phyloP scores from a whole-genome alignment of 2,329 filamentous ascomycete genomes.

The Colletotrichum spaethianum region DNA sequence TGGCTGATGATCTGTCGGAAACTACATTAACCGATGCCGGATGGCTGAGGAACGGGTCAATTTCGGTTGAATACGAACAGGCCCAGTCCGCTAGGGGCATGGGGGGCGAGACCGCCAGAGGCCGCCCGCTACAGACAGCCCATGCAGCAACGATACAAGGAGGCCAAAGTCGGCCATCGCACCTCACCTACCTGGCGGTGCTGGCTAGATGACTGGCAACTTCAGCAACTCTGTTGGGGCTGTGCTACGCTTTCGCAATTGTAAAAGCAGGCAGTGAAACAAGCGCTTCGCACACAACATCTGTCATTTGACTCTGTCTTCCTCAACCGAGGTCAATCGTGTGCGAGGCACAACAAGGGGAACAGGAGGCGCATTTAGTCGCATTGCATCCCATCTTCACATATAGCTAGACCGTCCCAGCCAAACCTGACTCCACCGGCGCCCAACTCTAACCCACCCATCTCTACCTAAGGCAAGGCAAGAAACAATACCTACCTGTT shows the following conservation, averaged over 20 bases:
- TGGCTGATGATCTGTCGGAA: not conserved
- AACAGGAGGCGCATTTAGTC: not conserved
- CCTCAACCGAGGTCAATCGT: not conserved
- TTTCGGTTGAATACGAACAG: not conserved
- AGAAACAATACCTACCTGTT: not conserved
- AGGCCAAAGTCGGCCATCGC: not conserved
- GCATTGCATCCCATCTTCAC: slow-evolving; percentile 4
- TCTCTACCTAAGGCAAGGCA: not conserved
- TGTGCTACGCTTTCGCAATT: slow-evolving; percentile 23
- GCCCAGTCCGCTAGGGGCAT: not conserved
- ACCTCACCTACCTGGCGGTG: not conserved
- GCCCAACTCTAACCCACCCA: slow-evolving; percentile 13
- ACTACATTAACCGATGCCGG: not conserved
- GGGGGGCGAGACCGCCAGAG: slow-evolving; percentile 4
- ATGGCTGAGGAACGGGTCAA: not conserved
- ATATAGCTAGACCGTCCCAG: not conserved
- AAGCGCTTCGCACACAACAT: not conserved
- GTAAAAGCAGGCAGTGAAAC: slow-evolving; percentile 1
- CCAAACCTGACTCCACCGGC: slow-evolving; percentile 15
- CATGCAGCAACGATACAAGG: not conserved
- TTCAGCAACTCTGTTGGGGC: slow-evolving; percentile 23
- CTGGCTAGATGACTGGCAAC: not conserved
- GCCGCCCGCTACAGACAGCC: not conserved
- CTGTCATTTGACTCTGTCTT: not conserved
- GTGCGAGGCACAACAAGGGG: not conserved